Evolutionary conservation across 306 rosid genomes (phyloP), one percentile per base, ranked within the genome.

Genomic region (Prunus kanzakura): DNA sequence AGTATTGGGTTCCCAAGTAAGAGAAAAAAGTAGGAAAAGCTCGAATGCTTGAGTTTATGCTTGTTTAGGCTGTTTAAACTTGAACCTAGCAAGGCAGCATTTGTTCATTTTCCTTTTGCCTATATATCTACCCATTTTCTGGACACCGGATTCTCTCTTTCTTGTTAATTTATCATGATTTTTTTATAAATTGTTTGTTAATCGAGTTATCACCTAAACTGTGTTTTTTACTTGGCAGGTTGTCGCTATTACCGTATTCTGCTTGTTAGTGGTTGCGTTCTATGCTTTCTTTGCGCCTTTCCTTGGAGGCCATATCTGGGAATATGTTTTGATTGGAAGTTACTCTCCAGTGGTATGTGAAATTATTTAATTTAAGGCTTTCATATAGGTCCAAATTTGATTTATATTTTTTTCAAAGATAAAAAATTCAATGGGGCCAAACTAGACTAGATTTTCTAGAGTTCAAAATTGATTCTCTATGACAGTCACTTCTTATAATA

Each of bases 211-310:
- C 46, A 75, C 74, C 72, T 82, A 56, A 80, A 73, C 52, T 78
- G 41, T 81, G 85, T 52, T 75, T 79, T 72, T 79, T 78, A 9
- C 77, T 67, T 87, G 86, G 69, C 76, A 93, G 98, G 98, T 93
- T 81, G 88, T 91, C 74, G 98, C 98, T 41, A 91, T 93, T 67
- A 93, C 98, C 20, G 98, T 91, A 41, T 93, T 93, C 82, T 91
- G 88, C 85, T 81, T 93, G 80, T 81, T 93, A 85, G 98, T 91
- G 85, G 90, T 93, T 20, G 98, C 98, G 29, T 93, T 93, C 82
- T 93, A 91, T 78, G 96, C 95, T 76, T 93, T 93, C 86, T 88
- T 93, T 77, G 96, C 96, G 54, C 98, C 98, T 76, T 93, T 93
- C 86, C 84, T 91, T 43, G 98, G 98, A 84, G 96, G 93, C n/a